Conservation (phyloP, 352 stramenopile genomes). For the Bremia lactucae region DNA sequence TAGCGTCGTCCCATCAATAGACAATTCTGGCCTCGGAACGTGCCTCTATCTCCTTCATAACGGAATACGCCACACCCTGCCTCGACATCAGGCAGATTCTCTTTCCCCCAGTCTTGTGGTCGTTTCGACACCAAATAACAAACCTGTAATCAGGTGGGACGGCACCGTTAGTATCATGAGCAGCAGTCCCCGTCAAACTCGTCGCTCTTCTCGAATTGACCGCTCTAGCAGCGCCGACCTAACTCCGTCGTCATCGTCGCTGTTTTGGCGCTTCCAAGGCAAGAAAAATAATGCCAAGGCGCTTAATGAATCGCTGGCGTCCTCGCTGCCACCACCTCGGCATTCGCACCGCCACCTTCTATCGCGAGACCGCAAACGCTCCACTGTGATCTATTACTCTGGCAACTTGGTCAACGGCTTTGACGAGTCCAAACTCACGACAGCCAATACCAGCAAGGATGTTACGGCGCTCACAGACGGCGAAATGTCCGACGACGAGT, state of each 20-base stretch:
- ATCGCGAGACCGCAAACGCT: conserved; percentile 18
- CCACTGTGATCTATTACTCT: conserved; percentile 31
- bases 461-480: conserved; percentile 14
- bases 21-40: conserved; percentile 1
- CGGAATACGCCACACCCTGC: conserved; percentile 22
- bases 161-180: conserved; percentile 5
- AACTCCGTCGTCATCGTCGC: background rate
- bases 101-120: background rate
- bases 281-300: background rate
- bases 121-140: conserved; percentile 8
- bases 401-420: background rate
- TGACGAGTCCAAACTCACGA: conserved; percentile 1
- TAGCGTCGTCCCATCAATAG: conserved; percentile 10
- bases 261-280: conserved; percentile 1
- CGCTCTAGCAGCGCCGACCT: conserved; percentile 16
- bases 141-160: conserved; percentile 6
- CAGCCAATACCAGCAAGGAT: conserved; percentile 4
- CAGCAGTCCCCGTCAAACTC: conserved; percentile 5
- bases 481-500: conserved; percentile 23
- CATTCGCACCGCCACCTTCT: conserved; percentile 12
- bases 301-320: conserved; percentile 5
- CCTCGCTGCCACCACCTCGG: conserved; percentile 18
- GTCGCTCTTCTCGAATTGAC: conserved; percentile 15
- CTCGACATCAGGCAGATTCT: too few species aligned
- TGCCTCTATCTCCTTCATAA: conserved; percentile 17